Conservation (phyloP, 2,329 filamentous ascomycete genomes). For the Amesomyces nigricolor region DNA sequence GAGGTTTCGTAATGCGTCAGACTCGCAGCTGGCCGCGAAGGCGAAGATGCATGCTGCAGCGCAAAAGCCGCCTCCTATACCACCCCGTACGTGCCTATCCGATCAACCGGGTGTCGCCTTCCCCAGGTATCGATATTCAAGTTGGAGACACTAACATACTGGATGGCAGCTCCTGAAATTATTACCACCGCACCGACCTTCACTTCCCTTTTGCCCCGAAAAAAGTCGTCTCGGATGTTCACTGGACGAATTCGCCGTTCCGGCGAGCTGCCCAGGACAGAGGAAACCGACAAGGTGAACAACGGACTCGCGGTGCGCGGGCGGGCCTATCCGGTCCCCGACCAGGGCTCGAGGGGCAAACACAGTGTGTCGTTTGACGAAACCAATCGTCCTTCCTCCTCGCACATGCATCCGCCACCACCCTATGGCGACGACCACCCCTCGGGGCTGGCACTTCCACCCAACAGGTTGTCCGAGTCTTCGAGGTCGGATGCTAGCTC, state of each 20-base stretch:
- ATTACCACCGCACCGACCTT: conserved; percentile 88
- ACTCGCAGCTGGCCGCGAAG: conserved; percentile 75
- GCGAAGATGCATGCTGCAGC: conserved; percentile 61
- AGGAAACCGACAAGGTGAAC: conserved; percentile 27
- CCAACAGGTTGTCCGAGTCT: conserved; percentile 71
- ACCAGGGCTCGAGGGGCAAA: conserved; percentile 34
- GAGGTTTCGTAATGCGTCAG: conserved; percentile 86
- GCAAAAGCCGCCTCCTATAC: conserved; percentile 52
- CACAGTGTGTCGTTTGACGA: conserved; percentile 57
- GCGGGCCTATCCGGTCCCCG: conserved; percentile 36
- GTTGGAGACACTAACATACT: conserved; percentile 28
- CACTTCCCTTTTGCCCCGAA: conserved; percentile 49
- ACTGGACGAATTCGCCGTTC: conserved; percentile 49
- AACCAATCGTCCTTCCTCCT: conserved; percentile 45
- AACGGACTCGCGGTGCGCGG: conserved; percentile 31
- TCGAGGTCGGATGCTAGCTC: conserved; percentile 84
- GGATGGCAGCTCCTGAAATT: conserved; percentile 58
- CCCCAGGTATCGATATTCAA: conserved; percentile 7
- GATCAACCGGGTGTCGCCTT: conserved; percentile 11
- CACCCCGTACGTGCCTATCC: conserved; percentile 44
- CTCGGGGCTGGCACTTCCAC: conserved; percentile 57
- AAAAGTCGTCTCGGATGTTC: conserved; percentile 52
- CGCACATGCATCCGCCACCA: conserved; percentile 36
- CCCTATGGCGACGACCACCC: conserved; percentile 56
- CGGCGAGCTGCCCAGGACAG: conserved; percentile 41